Evolutionary conservation across 306 rosid species (phyloP).

Genomic region (Boehmeria nivea): DNA sequence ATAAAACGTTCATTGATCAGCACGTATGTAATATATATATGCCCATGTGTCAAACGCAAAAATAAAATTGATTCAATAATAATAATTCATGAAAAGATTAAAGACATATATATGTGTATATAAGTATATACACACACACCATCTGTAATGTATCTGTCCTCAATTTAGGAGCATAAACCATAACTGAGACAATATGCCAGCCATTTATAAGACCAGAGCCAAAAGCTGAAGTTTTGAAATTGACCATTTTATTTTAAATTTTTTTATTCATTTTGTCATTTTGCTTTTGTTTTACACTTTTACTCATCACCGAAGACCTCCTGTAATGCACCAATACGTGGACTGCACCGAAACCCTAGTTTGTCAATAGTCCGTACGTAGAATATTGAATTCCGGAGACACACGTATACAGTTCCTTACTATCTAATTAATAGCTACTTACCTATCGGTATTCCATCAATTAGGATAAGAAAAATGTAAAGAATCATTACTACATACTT

Average conservation of each 20-base stretch:
- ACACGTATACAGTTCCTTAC: too few species aligned
- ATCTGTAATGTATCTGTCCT: background rate
- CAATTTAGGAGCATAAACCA: conserved; percentile 1
- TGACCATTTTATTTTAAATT: background rate
- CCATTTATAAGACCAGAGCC: conserved; percentile 4
- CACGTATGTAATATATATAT: too few species aligned
- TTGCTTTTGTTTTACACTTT: background rate
- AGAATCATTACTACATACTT: too few species aligned
- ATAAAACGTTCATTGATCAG: too few species aligned
- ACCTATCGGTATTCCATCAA: too few species aligned
- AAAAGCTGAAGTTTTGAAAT: background rate
- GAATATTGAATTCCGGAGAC: too few species aligned
- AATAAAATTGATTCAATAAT: too few species aligned
- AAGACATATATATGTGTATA: background rate
- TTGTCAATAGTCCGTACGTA: background rate
- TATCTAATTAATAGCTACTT: too few species aligned
- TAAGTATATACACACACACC: background rate
- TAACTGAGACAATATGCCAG: background rate
- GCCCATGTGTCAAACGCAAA: too few species aligned
- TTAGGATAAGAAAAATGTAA: too few species aligned
- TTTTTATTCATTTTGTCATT: background rate
- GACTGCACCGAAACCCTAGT: conserved; percentile 34
- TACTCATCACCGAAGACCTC: background rate
- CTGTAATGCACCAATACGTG: conserved; percentile 32
- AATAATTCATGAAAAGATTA: background rate